phyloP scores from a whole-genome alignment of 1,139 yeast species.

The Pichia norvegensis region DNA sequence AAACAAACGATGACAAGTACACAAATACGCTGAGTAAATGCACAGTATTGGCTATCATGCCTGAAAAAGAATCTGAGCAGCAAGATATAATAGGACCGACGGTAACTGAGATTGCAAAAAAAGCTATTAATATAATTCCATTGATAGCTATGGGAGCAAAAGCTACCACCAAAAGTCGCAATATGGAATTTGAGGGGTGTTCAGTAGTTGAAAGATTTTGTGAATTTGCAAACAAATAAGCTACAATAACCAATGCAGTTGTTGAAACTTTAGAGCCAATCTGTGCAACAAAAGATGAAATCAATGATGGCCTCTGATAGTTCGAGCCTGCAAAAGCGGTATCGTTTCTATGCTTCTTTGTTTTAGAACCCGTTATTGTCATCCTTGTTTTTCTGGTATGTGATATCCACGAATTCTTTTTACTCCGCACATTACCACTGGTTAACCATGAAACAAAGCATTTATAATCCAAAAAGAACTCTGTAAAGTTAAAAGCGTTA shows the following conservation, averaged over 20 bases:
- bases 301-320: conserved; percentile 34
- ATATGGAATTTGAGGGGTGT: conserved; percentile 30
- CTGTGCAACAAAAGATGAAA: conserved; percentile 32
- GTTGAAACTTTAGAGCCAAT: conserved; percentile 29
- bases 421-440: conserved; percentile 34
- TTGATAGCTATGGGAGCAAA: conserved; percentile 44
- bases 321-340: conserved; percentile 28
- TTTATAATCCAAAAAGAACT: conserved; percentile 42
- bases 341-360: conserved; percentile 23
- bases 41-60: conserved; percentile 37
- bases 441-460: conserved; percentile 38
- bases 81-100: conserved; percentile 41
- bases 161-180: conserved; percentile 38
- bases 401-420: conserved; percentile 36
- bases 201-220: conserved; percentile 33
- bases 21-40: conserved; percentile 38
- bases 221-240: conserved; percentile 40
- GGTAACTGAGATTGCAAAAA: conserved; percentile 36
- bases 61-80: conserved; percentile 35
- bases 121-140: conserved; percentile 31
- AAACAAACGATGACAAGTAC: conserved; percentile 40
- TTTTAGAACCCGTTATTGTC: conserved; percentile 39
- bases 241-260: conserved; percentile 29
- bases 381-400: conserved; percentile 36
- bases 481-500: conserved; percentile 42